These are phyloP conservation scores for Allodekkera sacchari DNA, from an alignment of 805 yeast species.

Conservation along the genomic window DNA sequence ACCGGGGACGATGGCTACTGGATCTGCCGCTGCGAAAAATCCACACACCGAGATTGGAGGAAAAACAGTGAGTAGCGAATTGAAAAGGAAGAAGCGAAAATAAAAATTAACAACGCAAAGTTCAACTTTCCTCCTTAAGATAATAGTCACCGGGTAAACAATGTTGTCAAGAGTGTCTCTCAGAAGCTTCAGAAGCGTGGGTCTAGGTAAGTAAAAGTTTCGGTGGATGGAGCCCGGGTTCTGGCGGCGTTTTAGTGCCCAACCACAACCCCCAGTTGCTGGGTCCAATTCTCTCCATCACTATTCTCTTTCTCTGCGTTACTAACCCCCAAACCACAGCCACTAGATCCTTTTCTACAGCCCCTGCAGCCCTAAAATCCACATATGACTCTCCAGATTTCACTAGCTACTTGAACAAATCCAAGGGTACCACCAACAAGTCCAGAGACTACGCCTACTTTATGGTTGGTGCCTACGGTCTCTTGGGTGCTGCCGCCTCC, in stretches of 20 bases:
- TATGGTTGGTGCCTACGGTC: conserved; percentile 95
- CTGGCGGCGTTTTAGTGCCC: no score
- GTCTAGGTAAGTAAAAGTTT: conserved; percentile 17
- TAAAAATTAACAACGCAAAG: not conserved
- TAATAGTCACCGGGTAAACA: conserved; percentile 1
- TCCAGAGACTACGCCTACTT: conserved; percentile 87
- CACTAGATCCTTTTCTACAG: conserved; percentile 43
- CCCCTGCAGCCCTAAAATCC: conserved; percentile 50
- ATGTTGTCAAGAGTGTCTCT: conserved; percentile 26
- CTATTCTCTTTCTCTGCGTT: not conserved
- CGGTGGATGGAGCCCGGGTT: not conserved
- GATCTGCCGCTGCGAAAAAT: no score
- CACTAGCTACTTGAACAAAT: conserved; percentile 66
- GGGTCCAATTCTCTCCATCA: no score
- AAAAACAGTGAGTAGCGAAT: no score
- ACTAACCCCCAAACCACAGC: conserved; percentile 15
- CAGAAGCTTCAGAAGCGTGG: conserved; percentile 21
- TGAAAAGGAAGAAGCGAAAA: no score
- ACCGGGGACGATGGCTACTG: no score
- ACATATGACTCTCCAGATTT: conserved; percentile 90
- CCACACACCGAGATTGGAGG: no score
- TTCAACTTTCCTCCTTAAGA: not conserved
- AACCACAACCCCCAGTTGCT: no score
- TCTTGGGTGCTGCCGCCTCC: conserved; percentile 88
- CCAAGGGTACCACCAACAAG: conserved; percentile 57